A percentile compares a stretch with the other conserved stretches of the same genome.
Evolutionary conservation across 306 rosid species (phyloP).

Genomic region (Hylodesmum podocarpum): DNA sequence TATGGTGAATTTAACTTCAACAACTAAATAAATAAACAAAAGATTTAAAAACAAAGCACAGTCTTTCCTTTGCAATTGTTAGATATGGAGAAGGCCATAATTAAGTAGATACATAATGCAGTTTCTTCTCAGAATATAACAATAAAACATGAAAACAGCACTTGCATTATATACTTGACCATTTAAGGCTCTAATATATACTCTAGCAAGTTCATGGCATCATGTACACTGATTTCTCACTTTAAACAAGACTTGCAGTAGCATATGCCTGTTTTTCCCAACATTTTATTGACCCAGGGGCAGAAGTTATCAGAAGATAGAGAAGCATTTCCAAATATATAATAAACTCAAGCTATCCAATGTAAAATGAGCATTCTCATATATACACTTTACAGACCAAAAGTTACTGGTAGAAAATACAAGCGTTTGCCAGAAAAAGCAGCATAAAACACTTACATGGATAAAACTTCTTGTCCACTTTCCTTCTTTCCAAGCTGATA

Average conservation of each 20-base stretch:
- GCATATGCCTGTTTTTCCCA: neutral
- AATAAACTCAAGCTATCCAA: neutral
- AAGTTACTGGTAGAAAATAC: neutral
- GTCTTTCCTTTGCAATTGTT: neutral
- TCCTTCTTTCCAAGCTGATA: conserved; percentile 98
- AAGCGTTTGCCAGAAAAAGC: neutral
- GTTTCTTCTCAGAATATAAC: neutral
- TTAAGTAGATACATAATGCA: neutral
- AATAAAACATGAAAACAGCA: neutral
- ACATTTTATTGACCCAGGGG: neutral
- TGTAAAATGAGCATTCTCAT: neutral
- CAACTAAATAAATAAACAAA: neutral
- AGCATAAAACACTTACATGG: conserved; percentile 62
- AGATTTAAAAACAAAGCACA: neutral
- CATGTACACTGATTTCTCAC: neutral
- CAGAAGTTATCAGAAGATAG: conserved; percentile 2
- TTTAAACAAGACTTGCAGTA: neutral
- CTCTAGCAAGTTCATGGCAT: neutral
- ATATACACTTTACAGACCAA: conserved; percentile 6
- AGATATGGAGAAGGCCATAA: neutral
- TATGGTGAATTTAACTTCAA: neutral
- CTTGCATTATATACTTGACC: neutral
- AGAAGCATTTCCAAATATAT: neutral
- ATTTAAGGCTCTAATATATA: neutral
- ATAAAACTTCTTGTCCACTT: conserved; percentile 74